Conservation (phyloP, 257 asterid genomes). For the Echites panduratus region DNA sequence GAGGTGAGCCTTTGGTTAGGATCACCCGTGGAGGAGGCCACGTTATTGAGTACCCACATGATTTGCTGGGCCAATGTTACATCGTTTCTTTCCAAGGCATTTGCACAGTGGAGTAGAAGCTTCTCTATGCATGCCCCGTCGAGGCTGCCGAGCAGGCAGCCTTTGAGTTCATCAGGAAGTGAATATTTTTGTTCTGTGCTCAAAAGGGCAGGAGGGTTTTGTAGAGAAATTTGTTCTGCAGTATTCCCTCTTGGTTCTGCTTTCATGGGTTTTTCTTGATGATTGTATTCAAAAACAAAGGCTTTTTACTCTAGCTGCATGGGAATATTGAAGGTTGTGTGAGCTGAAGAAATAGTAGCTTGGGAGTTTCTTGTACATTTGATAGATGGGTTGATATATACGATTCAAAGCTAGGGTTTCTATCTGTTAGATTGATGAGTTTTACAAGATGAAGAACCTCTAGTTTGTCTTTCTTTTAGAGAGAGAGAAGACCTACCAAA, state of each 20-base stretch:
- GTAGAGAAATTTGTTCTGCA: conserved; percentile 27
- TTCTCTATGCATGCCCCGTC: conserved; percentile 82
- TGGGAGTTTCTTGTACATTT: not conserved
- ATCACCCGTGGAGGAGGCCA: conserved; percentile 67
- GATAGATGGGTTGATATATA: too few relatives aligned
- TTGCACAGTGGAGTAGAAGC: conserved; percentile 64
- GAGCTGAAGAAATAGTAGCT: not conserved
- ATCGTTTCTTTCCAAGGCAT: conserved; percentile 62
- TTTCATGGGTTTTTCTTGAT: conserved; percentile 29
- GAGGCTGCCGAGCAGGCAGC: conserved; percentile 47
- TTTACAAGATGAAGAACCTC: not conserved
- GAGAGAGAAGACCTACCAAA: not conserved
- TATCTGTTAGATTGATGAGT: not conserved
- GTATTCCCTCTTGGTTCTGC: conserved; percentile 41
- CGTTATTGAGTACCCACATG: conserved; percentile 88
- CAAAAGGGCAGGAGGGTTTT: conserved; percentile 32
- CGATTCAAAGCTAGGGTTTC: too few relatives aligned
- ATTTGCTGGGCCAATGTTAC: conserved; percentile 81
- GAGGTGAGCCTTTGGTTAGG: conserved; percentile 72
- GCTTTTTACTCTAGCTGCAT: not conserved
- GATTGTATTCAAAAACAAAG: not conserved
- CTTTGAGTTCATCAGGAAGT: conserved; percentile 41
- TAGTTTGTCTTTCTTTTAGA: not conserved
- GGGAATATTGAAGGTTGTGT: not conserved
- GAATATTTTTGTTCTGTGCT: conserved; percentile 29